Evolutionary conservation across 345 rosid species (phyloP), one percentile per base, ranked within the genome.

Genomic region (Acer yangbiense): DNA sequence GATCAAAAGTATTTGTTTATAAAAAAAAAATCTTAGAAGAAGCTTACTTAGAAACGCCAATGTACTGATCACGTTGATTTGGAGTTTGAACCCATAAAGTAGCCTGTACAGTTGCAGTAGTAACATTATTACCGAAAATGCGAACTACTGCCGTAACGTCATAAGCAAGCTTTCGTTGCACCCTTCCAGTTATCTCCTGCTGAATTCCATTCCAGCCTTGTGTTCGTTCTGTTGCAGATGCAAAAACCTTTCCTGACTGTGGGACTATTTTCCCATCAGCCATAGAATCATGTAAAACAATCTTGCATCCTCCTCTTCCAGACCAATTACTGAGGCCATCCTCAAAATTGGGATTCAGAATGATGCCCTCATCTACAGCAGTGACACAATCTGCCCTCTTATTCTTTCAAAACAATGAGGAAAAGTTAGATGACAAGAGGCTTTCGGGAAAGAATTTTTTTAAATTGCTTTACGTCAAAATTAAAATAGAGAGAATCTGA

Each of bases 161-260:
- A 76, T 93, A 95, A 65, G 90, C 95, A 60, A 89, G 83, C 84
- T 96, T 94, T 68, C 94, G 84, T 77, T 87, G 90, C 67, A 87
- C 91, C 85, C 87, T 91, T 72, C 86, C 91, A 1, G 94, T 96
- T 69, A 96, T 86, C 66, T 94, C 98, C 83, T 96, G 97, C 82
- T 94, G 92, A 69, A 96, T 92, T 25, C 98, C 98, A 5, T 95
- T 94, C 98, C 98, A 96, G 73, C 73, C 86, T 83, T 91, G 97
- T 2, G 91, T 90, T 68, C 99, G 93, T 35, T 75, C 97, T n/a
- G 94, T 86, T 46, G 99, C 91, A 65, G 92, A 58, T 48, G 93
- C 99, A 73, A 92, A 94, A 81, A 78, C 84, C 52, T 88, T 92
- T 58, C 98, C 97, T 23, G 90, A 81, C 79, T 78, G 82, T 0